Evolutionary conservation across 2,329 filamentous ascomycete genomes (phyloP).

Genomic region (Hypoxylon sp.): DNA sequence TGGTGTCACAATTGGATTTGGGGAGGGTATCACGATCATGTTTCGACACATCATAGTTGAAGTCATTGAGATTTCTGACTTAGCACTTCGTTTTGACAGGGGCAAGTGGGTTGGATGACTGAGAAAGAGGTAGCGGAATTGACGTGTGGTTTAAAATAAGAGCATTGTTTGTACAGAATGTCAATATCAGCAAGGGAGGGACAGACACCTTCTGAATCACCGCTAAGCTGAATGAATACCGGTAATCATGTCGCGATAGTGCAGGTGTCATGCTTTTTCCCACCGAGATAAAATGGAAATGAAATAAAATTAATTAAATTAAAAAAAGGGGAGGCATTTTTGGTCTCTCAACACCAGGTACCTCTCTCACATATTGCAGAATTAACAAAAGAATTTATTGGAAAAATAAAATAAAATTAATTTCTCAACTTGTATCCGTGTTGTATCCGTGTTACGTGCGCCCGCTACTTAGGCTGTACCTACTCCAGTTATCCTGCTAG

Average conservation of each 20-base stretch:
- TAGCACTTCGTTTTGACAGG: background rate
- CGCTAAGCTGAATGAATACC: background rate
- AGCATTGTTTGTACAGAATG: background rate
- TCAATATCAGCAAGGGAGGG: background rate
- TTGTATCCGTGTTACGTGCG: constrained; percentile 29
- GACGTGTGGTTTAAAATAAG: background rate
- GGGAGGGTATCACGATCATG: background rate
- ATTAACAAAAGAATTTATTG: constrained; percentile 11
- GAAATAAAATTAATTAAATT: constrained; percentile 25
- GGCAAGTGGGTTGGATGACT: background rate
- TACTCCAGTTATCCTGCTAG: constrained; percentile 10
- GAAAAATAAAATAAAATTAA: constrained; percentile 37
- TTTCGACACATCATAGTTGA: background rate
- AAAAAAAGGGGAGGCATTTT: background rate
- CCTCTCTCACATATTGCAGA: background rate
- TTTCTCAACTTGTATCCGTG: constrained; percentile 26
- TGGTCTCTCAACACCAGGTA: background rate
- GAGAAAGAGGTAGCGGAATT: background rate
- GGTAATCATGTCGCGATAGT: too few relatives aligned
- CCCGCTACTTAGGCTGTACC: constrained; percentile 28
- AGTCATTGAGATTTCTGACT: background rate
- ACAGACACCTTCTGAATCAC: background rate
- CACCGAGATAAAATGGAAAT: constrained; percentile 2
- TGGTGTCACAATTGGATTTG: background rate
- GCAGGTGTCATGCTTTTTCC: background rate